These are phyloP conservation scores for Fusarium neocosmosporiellum DNA, from an alignment of 2,329 filamentous ascomycete species.

Conservation along the genomic window DNA sequence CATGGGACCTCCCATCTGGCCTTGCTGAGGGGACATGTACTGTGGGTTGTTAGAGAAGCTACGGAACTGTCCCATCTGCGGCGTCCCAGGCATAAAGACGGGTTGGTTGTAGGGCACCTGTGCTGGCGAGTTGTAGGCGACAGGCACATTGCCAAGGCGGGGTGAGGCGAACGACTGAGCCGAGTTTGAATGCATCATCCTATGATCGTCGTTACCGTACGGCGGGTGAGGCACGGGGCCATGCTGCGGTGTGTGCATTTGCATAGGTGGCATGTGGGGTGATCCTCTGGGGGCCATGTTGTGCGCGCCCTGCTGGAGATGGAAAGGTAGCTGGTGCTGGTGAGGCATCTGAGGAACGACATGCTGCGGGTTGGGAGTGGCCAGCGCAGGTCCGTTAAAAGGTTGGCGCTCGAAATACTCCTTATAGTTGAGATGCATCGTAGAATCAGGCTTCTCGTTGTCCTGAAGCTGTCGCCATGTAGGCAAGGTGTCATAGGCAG, in stretches of 20 bases:
- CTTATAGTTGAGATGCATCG: slow-evolving; percentile 75
- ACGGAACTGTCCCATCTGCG: slow-evolving; percentile 76
- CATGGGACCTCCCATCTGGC: slow-evolving; percentile 80
- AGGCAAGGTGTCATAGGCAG: slow-evolving; percentile 84
- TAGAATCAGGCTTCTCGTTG: slow-evolving; percentile 76
- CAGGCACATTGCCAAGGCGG: slow-evolving; percentile 75
- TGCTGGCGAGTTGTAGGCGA: slow-evolving; percentile 76
- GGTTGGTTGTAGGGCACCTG: slow-evolving; percentile 79
- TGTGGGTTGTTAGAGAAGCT: slow-evolving; percentile 77
- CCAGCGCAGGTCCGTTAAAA: slow-evolving; percentile 66
- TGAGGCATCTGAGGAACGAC: slow-evolving; percentile 80
- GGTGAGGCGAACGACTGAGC: slow-evolving; percentile 89
- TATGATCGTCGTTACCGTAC: slow-evolving; percentile 83
- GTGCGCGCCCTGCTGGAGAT: slow-evolving; percentile 80
- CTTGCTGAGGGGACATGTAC: slow-evolving; percentile 77
- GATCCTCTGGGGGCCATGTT: slow-evolving; percentile 75
- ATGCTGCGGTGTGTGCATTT: slow-evolving; percentile 80
- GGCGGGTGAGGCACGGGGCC: slow-evolving; percentile 71
- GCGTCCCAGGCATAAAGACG: slow-evolving; percentile 76
- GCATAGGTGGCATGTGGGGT: slow-evolving; percentile 81
- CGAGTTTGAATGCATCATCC: slow-evolving; percentile 89
- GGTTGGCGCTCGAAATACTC: slow-evolving; percentile 81
- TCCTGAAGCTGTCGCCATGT: slow-evolving; percentile 82
- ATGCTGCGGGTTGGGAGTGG: slow-evolving; percentile 76
- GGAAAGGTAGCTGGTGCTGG: slow-evolving; percentile 85